Evolutionary conservation across 1,139 yeast genomes (phyloP), one percentile per base, ranked within the genome.

Genomic region (Yamadazyma trypodendri): DNA sequence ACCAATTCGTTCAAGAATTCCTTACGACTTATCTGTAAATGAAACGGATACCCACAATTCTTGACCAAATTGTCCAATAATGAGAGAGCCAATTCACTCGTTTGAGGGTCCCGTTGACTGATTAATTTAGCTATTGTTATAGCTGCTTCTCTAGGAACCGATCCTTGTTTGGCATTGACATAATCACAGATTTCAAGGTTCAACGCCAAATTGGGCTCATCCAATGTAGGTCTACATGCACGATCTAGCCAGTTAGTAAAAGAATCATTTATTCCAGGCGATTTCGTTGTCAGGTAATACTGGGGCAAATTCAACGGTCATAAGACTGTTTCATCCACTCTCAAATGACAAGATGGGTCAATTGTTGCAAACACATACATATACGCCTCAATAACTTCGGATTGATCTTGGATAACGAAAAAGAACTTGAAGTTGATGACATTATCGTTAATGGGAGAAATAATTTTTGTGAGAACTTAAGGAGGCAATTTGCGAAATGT

Each of bases 31-130:
- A 92, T 87, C 64, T 94, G 98, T 39, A 92, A 72, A 49, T 92
- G 98, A 66, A 92, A 81, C 4, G 98, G 97, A 60, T 90, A 94
- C 2, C 98, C 98, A 68, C 99, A 92, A 63, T 92, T 92, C 65
- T 92, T 92, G 38, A 92, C 98, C 52, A 94, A 72, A 43, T 88
- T 89, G 57, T 92, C 99, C 49, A 92, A 76, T 38, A 84, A 58
- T 4, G 73, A 50, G 64, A 61, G 57, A 3, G 82, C 82, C 60
- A 77, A 64, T 55, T 77, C 82, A 12, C 79, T 65, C 20, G 90
- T 85, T 55, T 86, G 95, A 0, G 94, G 81, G 50, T 86, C 94
- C 51, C 87, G 75, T 50, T 84, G 84, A 60, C 89, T 85, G 58
- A 92, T 79, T 46, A 88, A 72, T 55, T 83, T 84, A 36, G 84